Base-by-base conservation (phyloP, 768 basidiomycete species). In the Clitopilus hobsonii region DNA sequence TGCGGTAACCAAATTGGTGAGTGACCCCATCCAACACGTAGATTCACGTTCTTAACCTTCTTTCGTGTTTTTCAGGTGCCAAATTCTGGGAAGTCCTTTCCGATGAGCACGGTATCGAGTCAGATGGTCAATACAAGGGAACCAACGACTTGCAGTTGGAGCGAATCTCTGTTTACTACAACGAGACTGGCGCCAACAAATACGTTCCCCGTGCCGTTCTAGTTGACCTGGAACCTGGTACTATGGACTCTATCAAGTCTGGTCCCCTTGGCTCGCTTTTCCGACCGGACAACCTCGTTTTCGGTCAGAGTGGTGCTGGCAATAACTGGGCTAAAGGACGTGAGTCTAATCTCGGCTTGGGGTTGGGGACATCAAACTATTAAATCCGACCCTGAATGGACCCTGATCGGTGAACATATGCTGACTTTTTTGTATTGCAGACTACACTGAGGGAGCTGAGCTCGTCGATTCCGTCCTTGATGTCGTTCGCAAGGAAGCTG, bases 241-340 rank as follows among this genome's bases (percentile, higher is more conserved):
- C 91, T 51, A 93, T 94, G 91, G 91, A 94, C 69, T 89, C 92
- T 57, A 86, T 94, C 57, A 90, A 90, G 73, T 88, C 89, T 51
- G 91, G 92, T 51, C 91, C 93, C 63, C 83, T 96, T 53, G 94
- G 95, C 67, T 76, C 77, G 60, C 85, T 98, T 60, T 98, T 97
- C 91, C 88, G 93, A 65, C 95, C 95, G 30, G 95, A 97, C 77
- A 98, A 97, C 83, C 96, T 96, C 67, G 94, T 98, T 66, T 97
- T 95, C 61, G 96, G 94, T 54, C 96, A 98, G 75, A 94, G 86
- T 72, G 94, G 94, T 75, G 96, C 94, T 63, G 95, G 96, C 68
- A 98, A 99, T 85, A 98, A 98, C 79, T 98, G 97, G 97, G 96
- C 97, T 22, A 99, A 98, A 88, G 96, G 96, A 81, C 90, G 89